These are phyloP conservation scores for Fusarium sp. DNA, from an alignment of 2,329 filamentous ascomycete species.

Conservation along the genomic window DNA sequence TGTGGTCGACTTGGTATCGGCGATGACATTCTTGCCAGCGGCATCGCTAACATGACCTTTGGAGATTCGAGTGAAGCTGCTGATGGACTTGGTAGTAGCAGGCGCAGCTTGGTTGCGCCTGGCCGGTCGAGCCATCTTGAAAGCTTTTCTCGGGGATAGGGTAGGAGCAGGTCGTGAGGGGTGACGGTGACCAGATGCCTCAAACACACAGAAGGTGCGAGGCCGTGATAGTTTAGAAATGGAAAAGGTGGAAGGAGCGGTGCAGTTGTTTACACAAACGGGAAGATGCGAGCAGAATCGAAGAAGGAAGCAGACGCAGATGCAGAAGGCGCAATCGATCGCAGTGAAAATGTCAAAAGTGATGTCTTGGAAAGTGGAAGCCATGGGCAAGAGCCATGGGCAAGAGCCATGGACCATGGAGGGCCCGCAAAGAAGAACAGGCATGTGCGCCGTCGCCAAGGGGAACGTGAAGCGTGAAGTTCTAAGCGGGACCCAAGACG, in stretches of 20 bases:
- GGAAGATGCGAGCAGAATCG: slow-evolving; percentile 6
- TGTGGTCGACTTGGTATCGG: slow-evolving; percentile 34
- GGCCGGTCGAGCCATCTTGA: slow-evolving; percentile 41
- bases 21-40: slow-evolving; percentile 48
- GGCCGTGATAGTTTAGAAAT: neutral
- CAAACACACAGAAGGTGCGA: slow-evolving; percentile 6
- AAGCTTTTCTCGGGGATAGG: neutral
- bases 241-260: neutral
- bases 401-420: neutral
- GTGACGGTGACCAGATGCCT: neutral
- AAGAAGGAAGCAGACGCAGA: slow-evolving; percentile 7
- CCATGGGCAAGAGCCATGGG: neutral
- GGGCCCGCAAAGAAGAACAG: slow-evolving; percentile 13
- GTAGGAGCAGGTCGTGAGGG: neutral
- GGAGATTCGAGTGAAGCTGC: slow-evolving; percentile 57
- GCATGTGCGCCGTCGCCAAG: slow-evolving; percentile 33
- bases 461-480: slow-evolving; percentile 26
- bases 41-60: slow-evolving; percentile 49
- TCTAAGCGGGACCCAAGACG: slow-evolving; percentile 10
- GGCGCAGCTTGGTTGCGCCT: slow-evolving; percentile 38
- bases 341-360: slow-evolving; percentile 15
- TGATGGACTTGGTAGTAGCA: slow-evolving; percentile 47
- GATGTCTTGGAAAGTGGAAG: slow-evolving; percentile 26
- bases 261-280: neutral
- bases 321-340: slow-evolving; percentile 10